Base-by-base conservation (phyloP, 2,329 filamentous ascomycete genomes). In the Saccharata proteae region DNA sequence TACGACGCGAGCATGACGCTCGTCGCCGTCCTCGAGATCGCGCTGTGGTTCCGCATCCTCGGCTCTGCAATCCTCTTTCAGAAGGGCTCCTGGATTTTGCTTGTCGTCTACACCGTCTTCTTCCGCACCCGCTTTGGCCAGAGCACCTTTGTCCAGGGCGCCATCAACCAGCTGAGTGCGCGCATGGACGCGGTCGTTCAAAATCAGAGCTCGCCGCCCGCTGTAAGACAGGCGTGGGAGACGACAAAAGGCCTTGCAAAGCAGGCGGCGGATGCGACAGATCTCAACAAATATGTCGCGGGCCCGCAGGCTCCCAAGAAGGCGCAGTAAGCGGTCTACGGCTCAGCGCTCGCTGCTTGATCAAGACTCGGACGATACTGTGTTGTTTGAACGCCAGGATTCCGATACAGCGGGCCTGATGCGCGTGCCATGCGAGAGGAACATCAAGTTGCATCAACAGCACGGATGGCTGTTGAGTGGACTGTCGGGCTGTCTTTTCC, bases 1-100 rank as follows among this genome's bases (percentile, higher is more conserved):
- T 98, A 98, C 55, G 90, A 98, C 56, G 64, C 74, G 39, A 93
- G 84, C 59, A 98, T 98, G 90, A 82, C 80, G 36, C 66, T 96
- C 38, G 90, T 98, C 18, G 80, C 88, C 21, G 65, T 69, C 27
- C 80, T 98, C 37, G 90, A 98, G 65, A 83, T 96, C 44, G 61
- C 72, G 23, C 74, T 96, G 38, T 92, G 86, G 77, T 64, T 80
- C 58, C 84, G 90, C 49, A 64, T 98, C 34, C 52, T 92, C 29
- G 61, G 85, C 33, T 79, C 82, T 18, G 83, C 84, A 39, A 61
- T 96, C 40, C 67, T 92, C 45, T 96, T 96, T 73, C 76, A 78
- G 62, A 83, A 79, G 57, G 79, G 84, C 44, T 90, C 83, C 40
- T 94, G 88, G 84, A 76, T 94, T 50, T 68, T 96, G 31, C 62